A percentile compares a stretch with the other conserved stretches of the same genome.
phyloP scores from a whole-genome alignment of 495 filamentous ascomycete species.

The Penicillium fimorum region DNA sequence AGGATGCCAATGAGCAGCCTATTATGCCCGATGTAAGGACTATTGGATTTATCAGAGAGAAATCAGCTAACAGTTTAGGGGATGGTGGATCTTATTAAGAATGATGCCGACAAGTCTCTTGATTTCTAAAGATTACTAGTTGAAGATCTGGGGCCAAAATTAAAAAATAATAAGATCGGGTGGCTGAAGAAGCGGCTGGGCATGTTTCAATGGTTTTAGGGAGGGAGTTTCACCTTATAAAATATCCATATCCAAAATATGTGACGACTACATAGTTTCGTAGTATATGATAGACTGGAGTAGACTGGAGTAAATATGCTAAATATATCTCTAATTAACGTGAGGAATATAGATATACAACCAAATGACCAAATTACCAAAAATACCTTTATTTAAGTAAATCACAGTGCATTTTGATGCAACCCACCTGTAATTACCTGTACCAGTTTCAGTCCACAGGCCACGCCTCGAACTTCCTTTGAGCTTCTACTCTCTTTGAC shows the following conservation, averaged over 20 bases:
- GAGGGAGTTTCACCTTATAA: too few species aligned
- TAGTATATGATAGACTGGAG: too few species aligned
- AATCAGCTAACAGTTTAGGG: constrained; percentile 52
- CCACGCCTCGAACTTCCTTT: neutral
- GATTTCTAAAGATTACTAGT: constrained; percentile 66
- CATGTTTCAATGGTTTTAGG: neutral
- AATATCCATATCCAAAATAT: too few species aligned
- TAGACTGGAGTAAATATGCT: too few species aligned
- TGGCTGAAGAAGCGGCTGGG: constrained; percentile 1
- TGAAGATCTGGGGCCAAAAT: too few species aligned
- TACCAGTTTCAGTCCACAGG: neutral
- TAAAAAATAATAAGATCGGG: constrained; percentile 4
- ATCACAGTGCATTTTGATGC: neutral
- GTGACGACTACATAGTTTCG: too few species aligned
- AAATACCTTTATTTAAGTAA: neutral
- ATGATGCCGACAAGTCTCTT: constrained; percentile 88
- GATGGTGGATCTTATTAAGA: constrained; percentile 90
- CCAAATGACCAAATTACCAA: neutral
- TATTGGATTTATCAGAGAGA: neutral
- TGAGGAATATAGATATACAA: neutral
- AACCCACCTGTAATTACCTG: neutral
- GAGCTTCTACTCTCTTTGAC: neutral
- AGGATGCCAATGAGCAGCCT: constrained; percentile 66
- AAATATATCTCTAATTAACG: too few species aligned
- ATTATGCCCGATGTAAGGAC: constrained; percentile 81